phyloP scores from a whole-genome alignment of 306 rosid species.

The Vachellia pachyceras region DNA sequence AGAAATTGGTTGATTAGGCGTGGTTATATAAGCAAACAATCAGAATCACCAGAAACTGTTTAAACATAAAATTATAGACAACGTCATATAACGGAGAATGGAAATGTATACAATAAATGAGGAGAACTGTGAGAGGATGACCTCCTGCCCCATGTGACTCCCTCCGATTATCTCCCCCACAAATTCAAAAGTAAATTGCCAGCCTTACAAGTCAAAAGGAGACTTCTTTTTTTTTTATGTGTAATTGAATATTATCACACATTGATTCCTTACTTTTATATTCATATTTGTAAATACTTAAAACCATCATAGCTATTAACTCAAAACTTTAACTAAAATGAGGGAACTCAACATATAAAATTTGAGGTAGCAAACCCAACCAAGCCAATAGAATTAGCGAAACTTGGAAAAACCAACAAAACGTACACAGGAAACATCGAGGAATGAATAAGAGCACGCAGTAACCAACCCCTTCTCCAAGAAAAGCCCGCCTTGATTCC shows the following conservation, averaged over 20 bases:
- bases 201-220: neutral
- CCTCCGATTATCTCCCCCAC: neutral
- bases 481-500: neutral
- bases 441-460: neutral
- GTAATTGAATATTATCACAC: neutral
- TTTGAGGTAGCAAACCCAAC: neutral
- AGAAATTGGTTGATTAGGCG: neutral
- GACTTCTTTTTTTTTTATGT: too few relatives aligned
- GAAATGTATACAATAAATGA: neutral
- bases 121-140: neutral
- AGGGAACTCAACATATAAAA: neutral
- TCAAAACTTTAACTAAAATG: neutral
- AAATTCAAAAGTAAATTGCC: neutral
- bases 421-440: slow-evolving; percentile 16
- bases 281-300: neutral
- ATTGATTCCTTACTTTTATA: neutral
- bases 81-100: neutral
- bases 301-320: neutral
- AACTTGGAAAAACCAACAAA: neutral
- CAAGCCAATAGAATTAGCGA: neutral
- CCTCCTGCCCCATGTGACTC: neutral
- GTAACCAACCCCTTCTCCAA: neutral
- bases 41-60: neutral
- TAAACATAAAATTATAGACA: neutral
- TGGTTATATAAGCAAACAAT: slow-evolving; percentile 8